Base-by-base conservation (phyloP, 352 stramenopile species). In the Phytopythium mirpurense region DNA sequence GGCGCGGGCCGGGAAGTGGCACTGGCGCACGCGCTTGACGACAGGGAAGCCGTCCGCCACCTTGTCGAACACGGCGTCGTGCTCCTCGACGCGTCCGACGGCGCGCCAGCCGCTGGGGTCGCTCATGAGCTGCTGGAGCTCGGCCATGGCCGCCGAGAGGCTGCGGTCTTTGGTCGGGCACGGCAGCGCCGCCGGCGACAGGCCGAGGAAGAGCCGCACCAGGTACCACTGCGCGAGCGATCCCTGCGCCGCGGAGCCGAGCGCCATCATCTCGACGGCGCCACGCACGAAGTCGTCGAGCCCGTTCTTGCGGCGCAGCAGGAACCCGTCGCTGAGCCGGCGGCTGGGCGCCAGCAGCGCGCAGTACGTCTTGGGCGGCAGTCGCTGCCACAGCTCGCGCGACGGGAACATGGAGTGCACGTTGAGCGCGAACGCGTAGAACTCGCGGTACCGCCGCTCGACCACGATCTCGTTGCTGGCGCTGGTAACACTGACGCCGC, bases 281-380 rank as follows among this genome's bases (percentile, higher is more conserved):
- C 60, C 66, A 9, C 60, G 68, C 19, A 89, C 52, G 19, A 91
- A 91, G 47, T 86, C 78, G 38, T 91, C 72, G 6, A 91, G 65
- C 0, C 78, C 81, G 29, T 66, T 76, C 61, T 80, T 87, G 32
- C 81, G 76, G 9, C 78, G 72, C 19, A 82, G 31, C 11, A 89
- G 56, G 57, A 91, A 91, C 0, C 76, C 78, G 6, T 84, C 70
- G 27, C 45, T 65, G 3, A 68, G 49, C 11, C 29, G 52, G 43
- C 49, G 60, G 18, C 24, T 10, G 6, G 46, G 46, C n/a, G 46
- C 5, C 7, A 52, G 36, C 27, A 74, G 29, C 36, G 63, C 60
- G 44, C 81, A 89, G n/a, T 85, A 74, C 16, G 74, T 87, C 60
- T 91, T 91, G 18, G 81, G 81, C 3, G 81, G 78, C 3, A 91